phyloP scores from a whole-genome alignment of 2,329 filamentous ascomycete species.

The Calonectria pauciramosa region DNA sequence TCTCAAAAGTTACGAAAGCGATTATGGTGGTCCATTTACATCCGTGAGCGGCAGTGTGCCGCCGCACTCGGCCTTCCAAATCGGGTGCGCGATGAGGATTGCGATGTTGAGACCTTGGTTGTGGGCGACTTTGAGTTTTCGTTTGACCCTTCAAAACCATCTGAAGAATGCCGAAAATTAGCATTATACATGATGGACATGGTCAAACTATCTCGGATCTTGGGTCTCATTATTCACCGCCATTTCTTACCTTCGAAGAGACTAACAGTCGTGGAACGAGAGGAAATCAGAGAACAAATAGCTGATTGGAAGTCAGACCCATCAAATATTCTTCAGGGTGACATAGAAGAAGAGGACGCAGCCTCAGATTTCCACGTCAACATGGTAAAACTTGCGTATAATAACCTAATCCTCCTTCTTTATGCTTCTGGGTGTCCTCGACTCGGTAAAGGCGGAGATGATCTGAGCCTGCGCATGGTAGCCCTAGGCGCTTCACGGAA shows the following conservation, averaged over 20 bases:
- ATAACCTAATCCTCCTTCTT: background rate
- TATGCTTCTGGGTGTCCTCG: background rate
- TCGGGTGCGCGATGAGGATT: background rate
- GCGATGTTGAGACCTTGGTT: background rate
- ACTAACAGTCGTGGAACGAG: background rate
- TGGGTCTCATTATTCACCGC: background rate
- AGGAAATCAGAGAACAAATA: background rate
- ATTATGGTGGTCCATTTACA: background rate
- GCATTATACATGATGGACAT: background rate
- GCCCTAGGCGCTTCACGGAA: background rate
- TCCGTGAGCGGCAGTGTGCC: background rate
- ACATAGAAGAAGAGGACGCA: background rate
- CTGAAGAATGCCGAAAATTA: background rate
- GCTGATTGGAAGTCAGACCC: background rate
- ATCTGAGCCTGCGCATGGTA: background rate
- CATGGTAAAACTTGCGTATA: background rate
- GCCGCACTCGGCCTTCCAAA: background rate
- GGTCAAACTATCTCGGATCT: background rate
- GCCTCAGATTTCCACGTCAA: background rate
- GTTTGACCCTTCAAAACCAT: background rate
- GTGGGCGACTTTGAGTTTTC: background rate
- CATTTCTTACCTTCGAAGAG: background rate
- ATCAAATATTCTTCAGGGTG: background rate
- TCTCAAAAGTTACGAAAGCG: background rate
- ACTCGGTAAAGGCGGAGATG: background rate